Evolutionary conservation across 192 early-diverging fungal species (phyloP).

Genomic region (Rhizoclosmatium sp.): DNA sequence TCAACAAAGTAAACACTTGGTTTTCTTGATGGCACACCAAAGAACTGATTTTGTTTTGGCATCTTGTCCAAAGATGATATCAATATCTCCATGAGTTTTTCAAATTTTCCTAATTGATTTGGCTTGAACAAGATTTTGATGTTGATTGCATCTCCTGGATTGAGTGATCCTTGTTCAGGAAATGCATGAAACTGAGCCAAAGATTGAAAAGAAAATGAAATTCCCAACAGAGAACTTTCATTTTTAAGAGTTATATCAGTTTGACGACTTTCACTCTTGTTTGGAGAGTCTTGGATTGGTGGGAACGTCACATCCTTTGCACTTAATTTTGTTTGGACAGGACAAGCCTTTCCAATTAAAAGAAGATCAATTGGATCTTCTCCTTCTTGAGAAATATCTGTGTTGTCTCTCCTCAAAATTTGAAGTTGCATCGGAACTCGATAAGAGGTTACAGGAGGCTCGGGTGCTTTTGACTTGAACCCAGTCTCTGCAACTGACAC

Average conservation of each 20-base stretch:
- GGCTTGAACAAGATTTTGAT: slow-evolving; percentile 52
- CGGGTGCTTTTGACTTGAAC: slow-evolving; percentile 38
- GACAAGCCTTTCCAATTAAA: slow-evolving; percentile 47
- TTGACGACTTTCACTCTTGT: background rate
- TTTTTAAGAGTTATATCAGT: slow-evolving; percentile 40
- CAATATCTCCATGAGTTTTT: slow-evolving; percentile 29
- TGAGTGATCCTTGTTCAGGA: slow-evolving; percentile 41
- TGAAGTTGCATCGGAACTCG: slow-evolving; percentile 53
- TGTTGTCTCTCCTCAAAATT: slow-evolving; percentile 33
- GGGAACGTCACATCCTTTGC: slow-evolving; percentile 42
- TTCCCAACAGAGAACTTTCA: slow-evolving; percentile 33
- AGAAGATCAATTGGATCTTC: slow-evolving; percentile 48
- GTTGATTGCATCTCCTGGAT: slow-evolving; percentile 25
- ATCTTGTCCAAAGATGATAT: slow-evolving; percentile 32
- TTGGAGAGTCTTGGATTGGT: background rate
- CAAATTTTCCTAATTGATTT: slow-evolving; percentile 55
- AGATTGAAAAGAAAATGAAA: slow-evolving; percentile 40
- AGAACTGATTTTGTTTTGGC: slow-evolving; percentile 1
- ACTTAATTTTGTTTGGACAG: slow-evolving; percentile 36
- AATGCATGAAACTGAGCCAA: slow-evolving; percentile 53
- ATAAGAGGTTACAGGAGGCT: slow-evolving; percentile 23
- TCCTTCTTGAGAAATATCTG: slow-evolving; percentile 2
- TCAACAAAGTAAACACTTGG: slow-evolving; percentile 4
- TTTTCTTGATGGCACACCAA: background rate
- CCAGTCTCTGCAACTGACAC: slow-evolving; percentile 17